Percentiles rank a stretch among this genome's conserved stretches.
phyloP scores from a whole-genome alignment of 2,329 filamentous ascomycete species.

The Pseudofabraea citricarpa region DNA sequence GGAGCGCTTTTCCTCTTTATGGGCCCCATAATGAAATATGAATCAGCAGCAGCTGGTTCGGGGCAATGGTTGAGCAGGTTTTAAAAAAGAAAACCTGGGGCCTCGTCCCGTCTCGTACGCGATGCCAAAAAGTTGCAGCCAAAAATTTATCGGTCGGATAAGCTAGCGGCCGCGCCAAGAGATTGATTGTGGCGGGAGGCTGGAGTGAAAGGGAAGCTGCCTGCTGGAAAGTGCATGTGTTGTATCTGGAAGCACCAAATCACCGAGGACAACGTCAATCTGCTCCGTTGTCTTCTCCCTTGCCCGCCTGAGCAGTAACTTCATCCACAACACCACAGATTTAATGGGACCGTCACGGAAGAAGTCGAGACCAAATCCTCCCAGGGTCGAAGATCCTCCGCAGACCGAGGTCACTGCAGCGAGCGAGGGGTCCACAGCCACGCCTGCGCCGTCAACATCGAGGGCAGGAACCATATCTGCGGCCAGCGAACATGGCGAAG shows the following conservation, averaged over 20 bases:
- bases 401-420: conserved; percentile 4
- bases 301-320: background rate
- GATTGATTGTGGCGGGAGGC: background rate
- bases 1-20: conserved; percentile 27
- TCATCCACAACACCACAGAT: background rate
- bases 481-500: too few relatives aligned
- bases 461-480: too few relatives aligned
- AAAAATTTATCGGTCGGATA: background rate
- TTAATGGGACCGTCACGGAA: conserved; percentile 25
- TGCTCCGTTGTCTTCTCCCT: background rate
- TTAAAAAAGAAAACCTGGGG: background rate
- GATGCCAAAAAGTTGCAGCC: background rate
- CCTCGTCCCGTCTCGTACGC: too few relatives aligned
- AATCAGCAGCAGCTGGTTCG: too few relatives aligned
- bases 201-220: too few relatives aligned
- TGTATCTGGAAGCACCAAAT: background rate
- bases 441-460: too few relatives aligned
- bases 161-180: background rate
- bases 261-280: background rate
- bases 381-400: conserved; percentile 14
- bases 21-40: conserved; percentile 24
- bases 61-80: background rate
- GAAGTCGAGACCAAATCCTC: conserved; percentile 17
- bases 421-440: conserved; percentile 1
- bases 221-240: too few relatives aligned